Evolutionary conservation across 2,329 filamentous ascomycete genomes (phyloP).

Genomic region (Colletotrichum orbiculare): DNA sequence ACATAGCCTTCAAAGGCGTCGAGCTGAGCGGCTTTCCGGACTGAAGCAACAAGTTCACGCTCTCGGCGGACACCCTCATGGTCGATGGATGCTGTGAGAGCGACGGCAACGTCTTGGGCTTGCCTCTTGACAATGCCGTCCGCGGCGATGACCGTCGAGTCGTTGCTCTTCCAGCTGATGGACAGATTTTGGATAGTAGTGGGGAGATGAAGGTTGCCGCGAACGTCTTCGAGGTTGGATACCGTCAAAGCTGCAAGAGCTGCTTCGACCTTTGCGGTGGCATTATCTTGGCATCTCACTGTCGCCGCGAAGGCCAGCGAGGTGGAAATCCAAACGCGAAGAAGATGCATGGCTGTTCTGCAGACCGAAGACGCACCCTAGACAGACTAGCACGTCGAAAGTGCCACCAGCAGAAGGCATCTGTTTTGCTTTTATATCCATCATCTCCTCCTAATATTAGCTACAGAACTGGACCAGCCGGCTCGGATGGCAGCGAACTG

Average conservation of each 20-base stretch:
- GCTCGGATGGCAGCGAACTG: slow-evolving; percentile 22
- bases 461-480: slow-evolving; percentile 12
- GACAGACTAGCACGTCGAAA: background rate
- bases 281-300: slow-evolving; percentile 17
- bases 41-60: slow-evolving; percentile 48
- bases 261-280: slow-evolving; percentile 20
- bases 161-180: slow-evolving; percentile 51
- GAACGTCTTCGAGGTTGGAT: slow-evolving; percentile 50
- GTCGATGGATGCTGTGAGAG: slow-evolving; percentile 49
- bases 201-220: slow-evolving; percentile 52
- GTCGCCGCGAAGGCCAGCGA: slow-evolving; percentile 24
- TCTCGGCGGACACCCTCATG: slow-evolving; percentile 37
- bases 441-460: background rate
- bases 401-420: background rate
- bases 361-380: background rate
- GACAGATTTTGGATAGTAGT: slow-evolving; percentile 42
- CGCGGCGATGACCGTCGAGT: slow-evolving; percentile 46
- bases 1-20: slow-evolving; percentile 57
- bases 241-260: slow-evolving; percentile 42
- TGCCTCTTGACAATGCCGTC: slow-evolving; percentile 51
- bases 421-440: slow-evolving; percentile 9
- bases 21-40: slow-evolving; percentile 45
- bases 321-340: slow-evolving; percentile 24
- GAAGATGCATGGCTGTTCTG: slow-evolving; percentile 13
- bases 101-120: slow-evolving; percentile 41